These are phyloP conservation scores for Coelastrella sp. DNA, from an alignment of 139 green algal genomes.

Conservation along the genomic window DNA sequence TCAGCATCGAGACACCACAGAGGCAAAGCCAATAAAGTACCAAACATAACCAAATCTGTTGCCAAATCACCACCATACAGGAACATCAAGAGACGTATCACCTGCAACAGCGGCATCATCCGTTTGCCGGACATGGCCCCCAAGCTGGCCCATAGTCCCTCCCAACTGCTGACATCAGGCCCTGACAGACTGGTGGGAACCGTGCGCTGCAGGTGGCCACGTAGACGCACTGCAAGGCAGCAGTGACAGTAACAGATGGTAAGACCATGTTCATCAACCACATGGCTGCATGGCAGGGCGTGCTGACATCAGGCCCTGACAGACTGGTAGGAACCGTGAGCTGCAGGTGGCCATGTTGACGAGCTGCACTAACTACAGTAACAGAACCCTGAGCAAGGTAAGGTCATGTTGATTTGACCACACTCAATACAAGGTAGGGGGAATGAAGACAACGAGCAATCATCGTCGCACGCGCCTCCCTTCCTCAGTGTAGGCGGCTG, in stretches of 20 bases:
- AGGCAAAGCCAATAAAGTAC: not conserved
- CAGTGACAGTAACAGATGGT: not conserved
- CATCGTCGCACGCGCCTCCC: no score
- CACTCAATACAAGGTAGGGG: not conserved
- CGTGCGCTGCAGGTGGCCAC: not conserved
- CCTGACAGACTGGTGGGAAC: not conserved
- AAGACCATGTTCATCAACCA: not conserved
- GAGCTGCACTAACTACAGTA: no score
- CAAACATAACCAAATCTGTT: not conserved
- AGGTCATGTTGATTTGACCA: no score
- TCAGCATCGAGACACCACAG: not conserved
- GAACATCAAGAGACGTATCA: not conserved
- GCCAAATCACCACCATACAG: not conserved
- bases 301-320: no score
- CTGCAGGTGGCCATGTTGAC: no score
- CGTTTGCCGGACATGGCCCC: not conserved
- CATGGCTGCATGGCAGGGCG: no score
- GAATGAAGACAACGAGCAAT: not conserved
- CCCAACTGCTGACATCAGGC: conserved; percentile 47
- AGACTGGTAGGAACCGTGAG: no score
- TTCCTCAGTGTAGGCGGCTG: no score
- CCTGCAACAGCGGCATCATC: conserved; percentile 45
- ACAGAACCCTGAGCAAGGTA: no score
- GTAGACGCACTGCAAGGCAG: not conserved
- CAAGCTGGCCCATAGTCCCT: conserved; percentile 43